phyloP scores from a whole-genome alignment of 148 eudicot genomes.

The Diospyros kaki region DNA sequence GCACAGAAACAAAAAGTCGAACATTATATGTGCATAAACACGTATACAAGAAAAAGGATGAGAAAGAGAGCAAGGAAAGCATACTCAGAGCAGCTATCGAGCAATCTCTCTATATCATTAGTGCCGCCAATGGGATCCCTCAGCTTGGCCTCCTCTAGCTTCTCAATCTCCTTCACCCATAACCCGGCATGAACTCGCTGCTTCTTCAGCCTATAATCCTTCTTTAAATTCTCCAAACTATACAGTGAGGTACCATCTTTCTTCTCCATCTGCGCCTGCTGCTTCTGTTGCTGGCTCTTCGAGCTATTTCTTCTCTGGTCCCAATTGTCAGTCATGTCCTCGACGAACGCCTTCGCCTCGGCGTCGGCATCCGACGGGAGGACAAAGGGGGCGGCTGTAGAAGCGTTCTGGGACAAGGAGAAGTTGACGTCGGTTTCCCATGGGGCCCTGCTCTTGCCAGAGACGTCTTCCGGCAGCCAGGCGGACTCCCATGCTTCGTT shows the following conservation, averaged over 20 bases:
- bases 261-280: constrained; percentile 4
- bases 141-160: constrained; percentile 72
- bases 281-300: constrained; percentile 10
- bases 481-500: constrained; percentile 82
- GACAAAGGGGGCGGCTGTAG: neutral
- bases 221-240: constrained; percentile 67
- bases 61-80: constrained; percentile 9
- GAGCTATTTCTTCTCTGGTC: constrained; percentile 43
- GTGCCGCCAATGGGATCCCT: constrained; percentile 32
- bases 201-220: constrained; percentile 84
- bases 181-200: constrained; percentile 85
- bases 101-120: constrained; percentile 72
- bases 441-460: constrained; percentile 44
- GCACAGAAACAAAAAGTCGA: neutral
- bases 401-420: constrained; percentile 22
- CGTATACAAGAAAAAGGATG: neutral
- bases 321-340: constrained; percentile 93
- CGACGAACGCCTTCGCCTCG: constrained; percentile 80
- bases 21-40: neutral
- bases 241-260: constrained; percentile 31
- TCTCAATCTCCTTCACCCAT: constrained; percentile 87
- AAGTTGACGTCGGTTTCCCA: constrained; percentile 67
- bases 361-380: constrained; percentile 40
- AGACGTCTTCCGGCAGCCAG: constrained; percentile 73
- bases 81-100: constrained; percentile 86